Evolutionary conservation across 768 basidiomycete genomes (phyloP).

Genomic region (Steccherinum ochraceum): DNA sequence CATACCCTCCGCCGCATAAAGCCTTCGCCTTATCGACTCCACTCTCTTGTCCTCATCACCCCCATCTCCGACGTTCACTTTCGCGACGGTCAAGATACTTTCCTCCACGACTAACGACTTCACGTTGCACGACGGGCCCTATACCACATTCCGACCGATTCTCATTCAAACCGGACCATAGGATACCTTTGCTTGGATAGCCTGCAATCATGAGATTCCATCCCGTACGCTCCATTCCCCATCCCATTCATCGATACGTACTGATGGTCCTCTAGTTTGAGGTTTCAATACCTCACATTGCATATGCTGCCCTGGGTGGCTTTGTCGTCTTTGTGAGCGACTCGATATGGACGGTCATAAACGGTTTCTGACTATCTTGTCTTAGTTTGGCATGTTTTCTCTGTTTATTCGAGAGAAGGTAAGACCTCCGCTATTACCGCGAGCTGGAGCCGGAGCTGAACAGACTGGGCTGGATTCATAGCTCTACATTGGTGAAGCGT

Average conservation of each 20-base stretch:
- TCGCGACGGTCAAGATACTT: neutral
- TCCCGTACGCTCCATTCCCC: conserved; percentile 3
- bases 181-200: neutral
- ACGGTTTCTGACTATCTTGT: conserved; percentile 1
- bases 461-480: conserved; percentile 19
- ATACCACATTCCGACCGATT: neutral
- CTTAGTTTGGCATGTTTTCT: conserved; percentile 91
- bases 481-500: conserved; percentile 94
- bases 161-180: neutral
- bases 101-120: neutral
- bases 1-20: neutral
- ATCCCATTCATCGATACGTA: neutral
- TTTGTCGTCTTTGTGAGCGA: conserved; percentile 69
- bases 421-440: conserved; percentile 10
- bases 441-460: too few species aligned
- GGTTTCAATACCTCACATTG: conserved; percentile 64
- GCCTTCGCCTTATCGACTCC: neutral
- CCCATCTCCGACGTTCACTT: neutral
- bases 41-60: neutral
- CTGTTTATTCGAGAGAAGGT: conserved; percentile 85
- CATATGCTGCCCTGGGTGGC: conserved; percentile 73
- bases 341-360: neutral
- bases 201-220: conserved; percentile 10
- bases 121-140: neutral
- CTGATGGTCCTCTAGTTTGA: conserved; percentile 34